Conservation (phyloP, 1,139 yeast genomes). For the Candida sp. region DNA sequence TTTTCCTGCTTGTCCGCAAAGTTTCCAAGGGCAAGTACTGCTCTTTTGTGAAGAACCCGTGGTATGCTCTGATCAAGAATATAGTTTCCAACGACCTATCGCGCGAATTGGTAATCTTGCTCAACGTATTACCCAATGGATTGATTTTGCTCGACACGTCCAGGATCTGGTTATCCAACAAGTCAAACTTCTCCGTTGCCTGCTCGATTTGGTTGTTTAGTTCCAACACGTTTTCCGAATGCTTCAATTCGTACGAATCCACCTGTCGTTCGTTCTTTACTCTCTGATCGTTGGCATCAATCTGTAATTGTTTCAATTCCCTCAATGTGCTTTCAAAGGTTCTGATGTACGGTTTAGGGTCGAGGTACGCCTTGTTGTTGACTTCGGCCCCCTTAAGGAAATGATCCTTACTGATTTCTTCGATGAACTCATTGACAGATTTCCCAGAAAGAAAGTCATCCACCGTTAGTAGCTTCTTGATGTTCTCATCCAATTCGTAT, state of each 20-base stretch:
- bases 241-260: slow-evolving; percentile 64
- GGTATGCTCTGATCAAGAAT: slow-evolving; percentile 76
- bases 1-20: slow-evolving; percentile 43
- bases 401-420: slow-evolving; percentile 78
- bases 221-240: slow-evolving; percentile 66
- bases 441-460: slow-evolving; percentile 75
- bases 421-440: slow-evolving; percentile 83
- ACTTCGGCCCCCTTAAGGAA: slow-evolving; percentile 58
- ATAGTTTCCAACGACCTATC: slow-evolving; percentile 78
- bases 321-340: slow-evolving; percentile 88
- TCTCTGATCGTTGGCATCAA: slow-evolving; percentile 55
- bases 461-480: slow-evolving; percentile 65
- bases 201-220: slow-evolving; percentile 54
- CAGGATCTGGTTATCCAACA: slow-evolving; percentile 63
- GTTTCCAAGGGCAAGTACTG: slow-evolving; percentile 65
- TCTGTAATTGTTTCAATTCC: slow-evolving; percentile 64
- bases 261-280: slow-evolving; percentile 58
- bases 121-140: slow-evolving; percentile 76
- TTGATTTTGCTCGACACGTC: slow-evolving; percentile 66
- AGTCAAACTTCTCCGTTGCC: slow-evolving; percentile 52
- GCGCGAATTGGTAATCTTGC: slow-evolving; percentile 75
- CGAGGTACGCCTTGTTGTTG: slow-evolving; percentile 60
- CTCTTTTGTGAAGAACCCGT: slow-evolving; percentile 68
- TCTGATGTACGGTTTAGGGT: slow-evolving; percentile 94
- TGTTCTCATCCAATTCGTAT: slow-evolving; percentile 69